Base-by-base conservation (phyloP, 352 stramenopile genomes). In the Phytophthora crassamura region DNA sequence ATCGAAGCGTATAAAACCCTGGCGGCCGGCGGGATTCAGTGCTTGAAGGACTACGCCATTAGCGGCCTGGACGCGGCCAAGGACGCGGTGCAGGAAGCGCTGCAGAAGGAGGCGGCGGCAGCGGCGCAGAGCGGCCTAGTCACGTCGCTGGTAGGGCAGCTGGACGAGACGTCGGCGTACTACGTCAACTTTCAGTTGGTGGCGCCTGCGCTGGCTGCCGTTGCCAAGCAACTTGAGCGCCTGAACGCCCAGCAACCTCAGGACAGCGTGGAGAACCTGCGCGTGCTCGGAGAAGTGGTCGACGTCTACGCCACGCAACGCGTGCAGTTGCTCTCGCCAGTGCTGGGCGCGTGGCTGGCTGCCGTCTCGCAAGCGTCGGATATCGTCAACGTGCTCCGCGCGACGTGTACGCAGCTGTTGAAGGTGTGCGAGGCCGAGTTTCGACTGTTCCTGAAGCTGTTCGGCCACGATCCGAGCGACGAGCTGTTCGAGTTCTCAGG, bases 111-210 rank as follows among this genome's bases (percentile, higher is more conserved):
- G 10, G 36, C 32, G 1, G 4, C 40, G n/a, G 36, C 49, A 4
- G 33, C 38, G 22, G 50, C 62, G 33, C 49, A 62, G 40, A 62
- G 45, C 14, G 51, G 51, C 11, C 43, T 60, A 1, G 45, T 59
- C 28, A 68, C 53, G 2, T 60, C 61, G 12, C 34, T 59, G 5
- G 51, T 74, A 2, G 28, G 45, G 2, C 74, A 87, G 22, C 45
- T 94, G 36, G 84, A 93, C 42, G 82, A 93, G 35, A 84, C 84
- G 2, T 91, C 83, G 28, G 69, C 82, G 12, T 91, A 86, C 52
- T 95, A 95, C 39, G 80, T 93, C 2, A 80, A 91, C 34, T 92
- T 95, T 46, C 79, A 93, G 54, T 61, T 92, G 14, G 78, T 91
- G 7, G 75, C 82, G 12, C 83, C 84, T 1, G 86, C 83, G 4